Evolutionary conservation across 2,329 filamentous ascomycete genomes (phyloP).

Genomic region (Hypoxylon sp.): DNA sequence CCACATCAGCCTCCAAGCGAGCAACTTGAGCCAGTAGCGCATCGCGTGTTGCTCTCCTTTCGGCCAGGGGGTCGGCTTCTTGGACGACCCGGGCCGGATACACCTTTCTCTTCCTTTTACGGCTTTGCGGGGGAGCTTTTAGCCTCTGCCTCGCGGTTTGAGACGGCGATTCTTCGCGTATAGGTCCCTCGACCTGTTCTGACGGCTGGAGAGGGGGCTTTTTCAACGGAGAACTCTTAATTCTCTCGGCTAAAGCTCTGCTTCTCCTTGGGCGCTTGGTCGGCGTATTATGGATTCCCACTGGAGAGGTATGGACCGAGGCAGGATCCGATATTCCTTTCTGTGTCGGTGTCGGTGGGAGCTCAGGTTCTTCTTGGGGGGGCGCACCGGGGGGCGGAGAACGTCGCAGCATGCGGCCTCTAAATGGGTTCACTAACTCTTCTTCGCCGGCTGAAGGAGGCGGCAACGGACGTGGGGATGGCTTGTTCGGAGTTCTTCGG

Average conservation of each 20-base stretch:
- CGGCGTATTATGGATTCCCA: slow-evolving; percentile 67
- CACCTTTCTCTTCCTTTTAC: slow-evolving; percentile 34
- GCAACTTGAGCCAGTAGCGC: slow-evolving; percentile 63
- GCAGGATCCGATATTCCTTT: slow-evolving; percentile 57
- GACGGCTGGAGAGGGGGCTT: slow-evolving; percentile 49
- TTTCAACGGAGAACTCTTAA: slow-evolving; percentile 60
- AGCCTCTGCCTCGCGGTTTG: slow-evolving; percentile 21
- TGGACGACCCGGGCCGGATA: slow-evolving; percentile 54
- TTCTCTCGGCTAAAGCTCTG: slow-evolving; percentile 48
- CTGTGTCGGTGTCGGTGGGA: slow-evolving; percentile 65
- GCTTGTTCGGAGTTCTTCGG: slow-evolving; percentile 52
- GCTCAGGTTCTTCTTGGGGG: slow-evolving; percentile 64
- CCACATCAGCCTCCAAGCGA: slow-evolving; percentile 65
- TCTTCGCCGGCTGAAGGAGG: slow-evolving; percentile 54
- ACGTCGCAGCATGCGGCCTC: slow-evolving; percentile 48
- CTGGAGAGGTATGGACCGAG: slow-evolving; percentile 61
- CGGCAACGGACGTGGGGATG: slow-evolving; percentile 57
- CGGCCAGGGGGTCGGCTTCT: slow-evolving; percentile 52
- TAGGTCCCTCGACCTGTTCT: slow-evolving; percentile 19
- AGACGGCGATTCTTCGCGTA: slow-evolving; percentile 28
- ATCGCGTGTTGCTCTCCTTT: slow-evolving; percentile 62
- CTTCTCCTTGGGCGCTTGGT: slow-evolving; percentile 58
- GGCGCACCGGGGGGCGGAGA: slow-evolving; percentile 48
- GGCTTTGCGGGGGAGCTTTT: slow-evolving; percentile 17
- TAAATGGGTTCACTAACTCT: slow-evolving; percentile 54